phyloP scores from a whole-genome alignment of 148 eudicot species.

The Cornus kousa region DNA sequence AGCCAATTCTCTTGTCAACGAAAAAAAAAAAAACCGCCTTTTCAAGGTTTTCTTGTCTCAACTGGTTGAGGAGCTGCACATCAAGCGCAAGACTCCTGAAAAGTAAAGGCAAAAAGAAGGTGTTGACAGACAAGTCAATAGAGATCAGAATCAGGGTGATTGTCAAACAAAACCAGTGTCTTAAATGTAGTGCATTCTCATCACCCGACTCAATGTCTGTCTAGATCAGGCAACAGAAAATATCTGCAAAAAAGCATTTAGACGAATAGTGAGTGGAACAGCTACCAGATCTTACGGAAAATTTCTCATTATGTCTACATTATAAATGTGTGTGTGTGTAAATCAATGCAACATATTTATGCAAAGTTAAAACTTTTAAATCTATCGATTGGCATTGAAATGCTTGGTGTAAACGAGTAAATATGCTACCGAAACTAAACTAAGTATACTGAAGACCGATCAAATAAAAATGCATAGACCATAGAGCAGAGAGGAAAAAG shows the following conservation, averaged over 20 bases:
- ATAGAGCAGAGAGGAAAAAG: neutral
- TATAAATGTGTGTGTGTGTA: neutral
- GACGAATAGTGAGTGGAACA: neutral
- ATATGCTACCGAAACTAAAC: neutral
- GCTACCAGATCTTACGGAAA: neutral
- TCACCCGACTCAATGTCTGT: constrained; percentile 1
- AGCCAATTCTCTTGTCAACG: constrained; percentile 60
- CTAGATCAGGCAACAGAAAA: constrained; percentile 9
- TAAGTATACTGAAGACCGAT: neutral
- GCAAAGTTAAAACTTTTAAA: neutral
- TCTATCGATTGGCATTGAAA: neutral
- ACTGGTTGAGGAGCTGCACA: constrained; percentile 40
- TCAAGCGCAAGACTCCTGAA: constrained; percentile 46
- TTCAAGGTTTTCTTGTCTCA: constrained; percentile 48
- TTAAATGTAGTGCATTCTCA: constrained; percentile 22
- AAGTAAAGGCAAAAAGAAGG: constrained; percentile 9
- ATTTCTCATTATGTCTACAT: neutral
- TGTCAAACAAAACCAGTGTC: constrained; percentile 11
- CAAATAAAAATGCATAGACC: neutral
- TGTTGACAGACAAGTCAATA: neutral
- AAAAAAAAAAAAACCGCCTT: constrained; percentile 48
- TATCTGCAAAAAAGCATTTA: constrained; percentile 15
- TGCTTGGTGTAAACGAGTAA: neutral
- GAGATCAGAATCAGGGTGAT: neutral
- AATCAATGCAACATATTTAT: neutral